A percentile compares a stretch with the other conserved stretches of the same genome.
phyloP scores from a whole-genome alignment of 495 filamentous ascomycete species.

The Aspergillus sparsus region DNA sequence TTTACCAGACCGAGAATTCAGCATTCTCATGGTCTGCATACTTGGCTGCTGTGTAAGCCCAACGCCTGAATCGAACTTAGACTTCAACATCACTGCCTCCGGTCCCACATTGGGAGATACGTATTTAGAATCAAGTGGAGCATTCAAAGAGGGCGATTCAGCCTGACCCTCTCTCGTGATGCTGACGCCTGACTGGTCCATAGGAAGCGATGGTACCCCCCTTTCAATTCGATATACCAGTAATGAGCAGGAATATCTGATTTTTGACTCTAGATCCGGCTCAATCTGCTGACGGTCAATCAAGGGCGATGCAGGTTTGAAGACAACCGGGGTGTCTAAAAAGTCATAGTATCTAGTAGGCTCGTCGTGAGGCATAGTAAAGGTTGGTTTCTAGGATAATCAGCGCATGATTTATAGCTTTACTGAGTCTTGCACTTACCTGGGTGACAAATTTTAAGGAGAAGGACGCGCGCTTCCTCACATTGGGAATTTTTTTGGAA shows the following conservation, averaged over 20 bases:
- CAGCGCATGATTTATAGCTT: background rate
- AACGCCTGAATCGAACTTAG: constrained; percentile 26
- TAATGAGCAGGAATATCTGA: constrained; percentile 24
- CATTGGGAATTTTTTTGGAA: constrained; percentile 10
- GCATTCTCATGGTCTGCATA: constrained; percentile 22
- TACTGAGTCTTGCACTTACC: constrained; percentile 1
- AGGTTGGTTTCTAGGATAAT: constrained; percentile 23
- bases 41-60: constrained; percentile 26
- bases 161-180: background rate
- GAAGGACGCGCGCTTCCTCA: constrained; percentile 23
- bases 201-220: constrained; percentile 18
- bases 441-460: constrained; percentile 24
- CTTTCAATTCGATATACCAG: constrained; percentile 28
- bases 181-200: background rate
- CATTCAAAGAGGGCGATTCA: background rate
- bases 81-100: constrained; percentile 11
- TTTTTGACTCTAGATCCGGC: constrained; percentile 19
- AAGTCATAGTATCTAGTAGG: constrained; percentile 25
- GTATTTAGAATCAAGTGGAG: constrained; percentile 21
- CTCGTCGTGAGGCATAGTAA: constrained; percentile 12
- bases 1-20: constrained; percentile 17
- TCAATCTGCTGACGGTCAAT: constrained; percentile 25
- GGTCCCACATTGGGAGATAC: constrained; percentile 7
- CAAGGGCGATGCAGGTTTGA: constrained; percentile 11
- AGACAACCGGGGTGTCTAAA: constrained; percentile 17